Evolutionary conservation across 768 basidiomycete genomes (phyloP).

Genomic region (Mycena leptocephala): DNA sequence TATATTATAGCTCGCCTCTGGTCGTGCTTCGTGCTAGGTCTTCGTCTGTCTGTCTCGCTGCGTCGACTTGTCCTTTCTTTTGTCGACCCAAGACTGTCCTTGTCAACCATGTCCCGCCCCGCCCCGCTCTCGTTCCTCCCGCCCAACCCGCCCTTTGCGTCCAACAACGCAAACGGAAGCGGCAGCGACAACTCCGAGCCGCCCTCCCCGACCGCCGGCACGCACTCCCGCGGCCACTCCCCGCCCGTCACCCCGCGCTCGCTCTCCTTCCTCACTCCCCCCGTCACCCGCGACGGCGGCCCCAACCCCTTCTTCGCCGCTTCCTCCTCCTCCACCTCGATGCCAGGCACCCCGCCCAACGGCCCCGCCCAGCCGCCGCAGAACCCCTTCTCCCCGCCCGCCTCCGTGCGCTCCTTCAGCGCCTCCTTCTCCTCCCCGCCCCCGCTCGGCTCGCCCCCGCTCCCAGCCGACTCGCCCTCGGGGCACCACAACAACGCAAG

Average conservation of each 20-base stretch:
- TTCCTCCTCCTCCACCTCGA: neutral
- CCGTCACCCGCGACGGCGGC: slow-evolving; percentile 36
- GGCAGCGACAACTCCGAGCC: slow-evolving; percentile 44
- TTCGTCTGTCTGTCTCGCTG: too few species aligned
- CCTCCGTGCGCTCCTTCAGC: slow-evolving; percentile 63
- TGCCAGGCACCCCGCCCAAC: slow-evolving; percentile 28
- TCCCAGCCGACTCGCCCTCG: slow-evolving; percentile 29
- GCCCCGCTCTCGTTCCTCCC: slow-evolving; percentile 31
- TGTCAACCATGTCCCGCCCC: neutral
- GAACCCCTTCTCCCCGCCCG: slow-evolving; percentile 71
- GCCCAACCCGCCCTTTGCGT: slow-evolving; percentile 39
- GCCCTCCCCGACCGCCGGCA: slow-evolving; percentile 47
- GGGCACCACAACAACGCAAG: neutral
- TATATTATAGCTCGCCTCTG: too few species aligned
- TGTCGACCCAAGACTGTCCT: neutral
- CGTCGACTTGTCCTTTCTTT: neutral
- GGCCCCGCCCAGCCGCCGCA: neutral
- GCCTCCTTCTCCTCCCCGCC: slow-evolving; percentile 51
- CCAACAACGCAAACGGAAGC: slow-evolving; percentile 12
- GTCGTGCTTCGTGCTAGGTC: too few species aligned
- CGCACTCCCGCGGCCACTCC: slow-evolving; percentile 43
- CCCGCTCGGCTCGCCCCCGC: neutral
- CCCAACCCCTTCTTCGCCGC: slow-evolving; percentile 45
- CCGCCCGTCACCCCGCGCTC: slow-evolving; percentile 62
- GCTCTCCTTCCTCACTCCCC: slow-evolving; percentile 48